Percentiles rank a stretch among this genome's conserved stretches.
Evolutionary conservation across 352 stramenopile species (phyloP).

Genomic region (Elongisporangium senticosum): DNA sequence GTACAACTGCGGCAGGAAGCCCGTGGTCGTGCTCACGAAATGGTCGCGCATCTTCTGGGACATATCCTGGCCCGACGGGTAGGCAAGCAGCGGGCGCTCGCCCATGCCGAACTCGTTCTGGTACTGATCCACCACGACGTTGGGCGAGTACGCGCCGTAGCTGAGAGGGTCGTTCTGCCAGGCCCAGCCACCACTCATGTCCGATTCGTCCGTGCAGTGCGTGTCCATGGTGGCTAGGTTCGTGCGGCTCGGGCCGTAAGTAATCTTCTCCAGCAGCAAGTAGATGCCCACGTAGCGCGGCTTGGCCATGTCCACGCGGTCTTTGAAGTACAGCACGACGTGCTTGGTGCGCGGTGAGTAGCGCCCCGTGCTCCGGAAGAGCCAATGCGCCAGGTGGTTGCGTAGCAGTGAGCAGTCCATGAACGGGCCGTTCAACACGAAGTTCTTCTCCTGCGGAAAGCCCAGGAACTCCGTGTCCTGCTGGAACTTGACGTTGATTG

Average conservation of each 20-base stretch:
- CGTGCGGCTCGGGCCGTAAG: slow-evolving; percentile 65
- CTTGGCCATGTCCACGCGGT: slow-evolving; percentile 9
- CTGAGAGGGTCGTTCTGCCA: slow-evolving; percentile 73
- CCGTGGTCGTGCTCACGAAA: slow-evolving; percentile 54
- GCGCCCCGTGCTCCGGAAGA: slow-evolving; percentile 60
- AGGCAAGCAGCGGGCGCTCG: slow-evolving; percentile 51
- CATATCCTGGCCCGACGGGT: slow-evolving; percentile 40
- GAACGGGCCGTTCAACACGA: slow-evolving; percentile 73
- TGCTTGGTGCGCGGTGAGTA: slow-evolving; percentile 67
- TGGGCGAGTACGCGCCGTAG: slow-evolving; percentile 65
- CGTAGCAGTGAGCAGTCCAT: slow-evolving; percentile 64
- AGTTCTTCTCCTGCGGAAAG: slow-evolving; percentile 56
- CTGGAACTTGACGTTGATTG: slow-evolving; percentile 65
- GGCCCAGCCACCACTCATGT: slow-evolving; percentile 63
- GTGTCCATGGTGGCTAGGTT: slow-evolving; percentile 48
- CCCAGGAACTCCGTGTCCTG: slow-evolving; percentile 38
- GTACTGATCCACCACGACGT: slow-evolving; percentile 74
- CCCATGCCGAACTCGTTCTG: slow-evolving; percentile 78
- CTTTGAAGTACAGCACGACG: slow-evolving; percentile 60
- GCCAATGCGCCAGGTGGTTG: slow-evolving; percentile 77
- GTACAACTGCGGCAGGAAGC: slow-evolving; percentile 62
- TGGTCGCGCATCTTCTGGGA: slow-evolving; percentile 73
- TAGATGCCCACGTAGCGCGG: slow-evolving; percentile 64
- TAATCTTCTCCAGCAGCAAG: slow-evolving; percentile 68
- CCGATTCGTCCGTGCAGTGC: slow-evolving; percentile 27